Base-by-base conservation (phyloP, 1,139 yeast genomes). In the Kodamaea sp. region DNA sequence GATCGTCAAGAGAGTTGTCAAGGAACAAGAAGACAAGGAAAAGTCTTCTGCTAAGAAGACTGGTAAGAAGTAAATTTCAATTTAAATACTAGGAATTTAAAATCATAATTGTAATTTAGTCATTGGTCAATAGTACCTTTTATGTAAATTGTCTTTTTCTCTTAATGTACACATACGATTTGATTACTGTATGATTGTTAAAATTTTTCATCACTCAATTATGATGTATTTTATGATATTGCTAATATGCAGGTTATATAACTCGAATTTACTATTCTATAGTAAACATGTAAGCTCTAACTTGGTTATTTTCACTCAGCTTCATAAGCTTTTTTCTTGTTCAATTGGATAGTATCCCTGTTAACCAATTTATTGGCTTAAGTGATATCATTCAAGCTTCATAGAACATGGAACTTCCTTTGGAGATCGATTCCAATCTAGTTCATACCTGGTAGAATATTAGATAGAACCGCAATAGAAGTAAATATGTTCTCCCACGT, bases 1-100 rank as follows among this genome's bases (percentile, higher is more conserved):
- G 87, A 88, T 92, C 59, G 98, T 92, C 70, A 92, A 92, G 90
- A 88, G 95, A 78, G 96, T 90, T 64, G 84, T 90, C 67, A 89
- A 89, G 84, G 96, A 88, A 69, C 85, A 84, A 75, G 82, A 87
- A 66, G 89, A 81, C 62, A 84, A 86, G 76, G 90, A 85, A 67
- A 81, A 81, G 72, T 73, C 75, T 61, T 66, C 77, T 56, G 74
- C 75, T 56, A 68, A 70, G 62, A 66, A 67, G 56, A 48, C 66
- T 43, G 58, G 59, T 57, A 67, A 64, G 60, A 64, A 67, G 55
- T 67, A 66, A 62, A 53, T 48, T 45, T 43, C 36, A 38, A 38
- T 35, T 35, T 25, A 33, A 35, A 24, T 35, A 35, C 31, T 34
- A 35, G 37, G 32, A 34, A 46, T 47, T 27, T 28, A 38, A 36